Conservation (phyloP, 768 basidiomycete genomes). For the Kwoniella sp. region DNA sequence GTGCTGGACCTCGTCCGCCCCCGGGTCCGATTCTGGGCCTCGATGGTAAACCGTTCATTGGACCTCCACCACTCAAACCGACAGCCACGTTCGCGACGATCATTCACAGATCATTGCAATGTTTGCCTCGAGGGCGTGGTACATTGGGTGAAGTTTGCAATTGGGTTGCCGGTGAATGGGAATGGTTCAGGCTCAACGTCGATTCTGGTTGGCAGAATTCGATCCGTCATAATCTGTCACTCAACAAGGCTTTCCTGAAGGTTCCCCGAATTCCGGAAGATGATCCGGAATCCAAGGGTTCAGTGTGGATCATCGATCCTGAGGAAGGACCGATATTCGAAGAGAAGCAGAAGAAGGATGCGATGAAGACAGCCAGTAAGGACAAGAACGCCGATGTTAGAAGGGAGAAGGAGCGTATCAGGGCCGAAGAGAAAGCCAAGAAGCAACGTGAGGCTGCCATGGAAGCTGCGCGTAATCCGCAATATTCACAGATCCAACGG, state of each 20-base stretch:
- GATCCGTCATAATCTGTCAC: conserved; percentile 91
- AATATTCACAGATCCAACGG: conserved; percentile 8
- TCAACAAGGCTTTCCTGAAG: conserved; percentile 87
- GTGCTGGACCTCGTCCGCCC: conserved; percentile 48
- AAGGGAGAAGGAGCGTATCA: conserved; percentile 35
- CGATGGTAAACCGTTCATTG: conserved; percentile 54
- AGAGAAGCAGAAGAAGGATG: conserved; percentile 50
- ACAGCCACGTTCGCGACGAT: conserved; percentile 87
- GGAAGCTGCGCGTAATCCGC: conserved; percentile 22
- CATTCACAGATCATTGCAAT: conserved; percentile 82
- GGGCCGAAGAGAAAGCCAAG: conserved; percentile 35
- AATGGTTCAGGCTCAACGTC: conserved; percentile 85
- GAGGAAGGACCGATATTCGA: conserved; percentile 57
- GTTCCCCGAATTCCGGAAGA: conserved; percentile 78
- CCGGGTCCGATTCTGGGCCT: conserved; percentile 52
- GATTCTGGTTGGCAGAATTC: conserved; percentile 92
- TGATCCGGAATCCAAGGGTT: conserved; percentile 72
- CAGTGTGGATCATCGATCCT: conserved; percentile 88
- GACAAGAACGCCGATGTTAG: conserved; percentile 39
- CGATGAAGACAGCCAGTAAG: conserved; percentile 41
- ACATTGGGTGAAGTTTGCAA: conserved; percentile 87
- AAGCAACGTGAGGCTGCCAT: conserved; percentile 31
- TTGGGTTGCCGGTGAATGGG: conserved; percentile 85
- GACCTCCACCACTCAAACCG: conserved; percentile 73
- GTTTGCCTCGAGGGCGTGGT: conserved; percentile 60